Base-by-base conservation (phyloP, 371 early-diverging fungal genomes). In the Mortierella sp. region DNA sequence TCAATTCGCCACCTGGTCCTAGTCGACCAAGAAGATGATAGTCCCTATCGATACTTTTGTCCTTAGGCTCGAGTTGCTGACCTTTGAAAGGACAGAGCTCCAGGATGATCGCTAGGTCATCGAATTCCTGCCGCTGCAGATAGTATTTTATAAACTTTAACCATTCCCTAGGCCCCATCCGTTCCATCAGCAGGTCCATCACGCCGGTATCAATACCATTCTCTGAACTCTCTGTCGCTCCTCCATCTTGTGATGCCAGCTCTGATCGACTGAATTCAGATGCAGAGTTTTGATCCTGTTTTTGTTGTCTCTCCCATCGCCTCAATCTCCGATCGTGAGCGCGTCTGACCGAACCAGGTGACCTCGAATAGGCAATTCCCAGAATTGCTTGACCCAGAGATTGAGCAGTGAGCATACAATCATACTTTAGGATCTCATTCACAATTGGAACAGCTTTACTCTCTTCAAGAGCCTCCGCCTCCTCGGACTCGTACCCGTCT, bases 331-430 rank as follows among this genome's bases (percentile, higher is more conserved):
- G 61, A n/a, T 72, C 69, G 0, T 68, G 57, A 3, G 63, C 52
- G 10, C 76, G 57, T 19, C 67, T 68, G 38, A 80, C 58, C 0
- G 81, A 70, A 0, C 76, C 76, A 7, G 61, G 7, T 1, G 69
- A 58, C n/a, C 81, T 69, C 19, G 81, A 80, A 40, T 75, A 80
- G 24, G 74, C 81, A 9, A 75, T 59, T 7, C 59, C 76, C 24
- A 75, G 62, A 1, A 67, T 67, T 3, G 81, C 81, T 47, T 80
- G 81, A n/a, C 75, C 81, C 4, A 80, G 45, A 2, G 81, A 63
- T 61, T 74, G 81, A 15, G 81, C 81, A 19, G 81, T 80, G 63
- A 80, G 66, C 81, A 80, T 80, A 21, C 76, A 69, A 40, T 80
- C 81, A 63, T 80, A 80, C 58, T 75, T 74, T 3, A 80, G 50